Evolutionary conservation across 768 basidiomycete genomes (phyloP).

Genomic region (Trametes punicea): DNA sequence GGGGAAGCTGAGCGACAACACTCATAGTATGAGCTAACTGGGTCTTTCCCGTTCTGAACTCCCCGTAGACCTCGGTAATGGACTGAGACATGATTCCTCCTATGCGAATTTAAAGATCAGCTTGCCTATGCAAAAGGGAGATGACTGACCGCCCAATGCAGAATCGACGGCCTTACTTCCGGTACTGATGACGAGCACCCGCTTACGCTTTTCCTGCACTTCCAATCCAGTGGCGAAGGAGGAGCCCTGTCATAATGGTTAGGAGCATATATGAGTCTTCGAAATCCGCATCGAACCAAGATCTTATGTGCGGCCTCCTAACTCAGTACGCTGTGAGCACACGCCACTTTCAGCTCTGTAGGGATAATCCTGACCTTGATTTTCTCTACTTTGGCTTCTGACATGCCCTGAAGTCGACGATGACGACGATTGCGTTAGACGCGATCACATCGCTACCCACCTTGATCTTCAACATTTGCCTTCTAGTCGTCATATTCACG

Average conservation of each 20-base stretch:
- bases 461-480: constrained; percentile 92
- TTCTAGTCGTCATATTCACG: constrained; percentile 87
- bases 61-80: constrained; percentile 95
- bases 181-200: constrained; percentile 81
- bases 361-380: constrained; percentile 59
- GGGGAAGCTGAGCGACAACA: constrained; percentile 84
- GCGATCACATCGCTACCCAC: constrained; percentile 35
- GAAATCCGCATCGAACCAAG: constrained; percentile 42
- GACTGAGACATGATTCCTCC: constrained; percentile 91
- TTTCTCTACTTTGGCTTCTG: constrained; percentile 97
- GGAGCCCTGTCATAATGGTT: constrained; percentile 56
- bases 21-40: constrained; percentile 96
- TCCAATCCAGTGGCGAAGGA: constrained; percentile 91
- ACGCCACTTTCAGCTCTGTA: not conserved
- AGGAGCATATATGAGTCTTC: not conserved
- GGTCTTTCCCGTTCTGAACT: constrained; percentile 95
- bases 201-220: constrained; percentile 80
- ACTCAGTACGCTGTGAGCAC: constrained; percentile 1
- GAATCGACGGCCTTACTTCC: constrained; percentile 90
- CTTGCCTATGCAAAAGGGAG: not conserved
- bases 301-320: constrained; percentile 92
- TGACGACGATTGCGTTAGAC: not conserved
- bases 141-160: constrained; percentile 73
- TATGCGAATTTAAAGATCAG: constrained; percentile 30
- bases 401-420: constrained; percentile 65